These are phyloP conservation scores for Cadophora malorum DNA, from an alignment of 2,329 filamentous ascomycete species.

Conservation along the genomic window DNA sequence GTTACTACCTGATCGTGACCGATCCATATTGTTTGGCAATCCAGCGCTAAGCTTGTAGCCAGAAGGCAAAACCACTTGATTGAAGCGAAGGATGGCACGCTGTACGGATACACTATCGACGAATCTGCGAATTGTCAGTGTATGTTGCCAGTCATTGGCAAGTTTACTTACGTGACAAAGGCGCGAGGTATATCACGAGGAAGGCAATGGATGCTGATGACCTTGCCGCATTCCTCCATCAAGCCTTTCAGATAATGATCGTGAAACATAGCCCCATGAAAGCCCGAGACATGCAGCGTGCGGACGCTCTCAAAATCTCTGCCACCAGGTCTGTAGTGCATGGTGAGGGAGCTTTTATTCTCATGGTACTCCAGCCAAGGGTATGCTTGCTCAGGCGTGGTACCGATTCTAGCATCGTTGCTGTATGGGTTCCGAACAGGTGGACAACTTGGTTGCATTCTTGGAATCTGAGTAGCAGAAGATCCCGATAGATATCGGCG, in stretches of 20 bases:
- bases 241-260: slow-evolving; percentile 32
- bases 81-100: slow-evolving; percentile 25
- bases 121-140: slow-evolving; percentile 23
- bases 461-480: background rate
- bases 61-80: background rate
- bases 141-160: background rate
- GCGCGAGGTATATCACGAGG: slow-evolving; percentile 16
- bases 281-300: slow-evolving; percentile 23
- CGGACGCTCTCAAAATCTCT: slow-evolving; percentile 1
- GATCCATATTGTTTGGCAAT: background rate
- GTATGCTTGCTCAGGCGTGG: background rate
- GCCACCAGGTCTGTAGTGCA: background rate
- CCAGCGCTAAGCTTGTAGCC: slow-evolving; percentile 4
- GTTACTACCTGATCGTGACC: slow-evolving; percentile 16
- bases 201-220: slow-evolving; percentile 37
- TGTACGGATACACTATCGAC: slow-evolving; percentile 22
- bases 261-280: slow-evolving; percentile 26
- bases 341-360: background rate
- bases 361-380: background rate
- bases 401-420: slow-evolving; percentile 10
- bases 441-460: background rate
- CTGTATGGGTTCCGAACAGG: background rate
- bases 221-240: slow-evolving; percentile 35
- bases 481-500: slow-evolving; percentile 2
- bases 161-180: slow-evolving; percentile 37